Evolutionary conservation across 139 green algal species (phyloP).

Genomic region (Diplosphaera chodatii): DNA sequence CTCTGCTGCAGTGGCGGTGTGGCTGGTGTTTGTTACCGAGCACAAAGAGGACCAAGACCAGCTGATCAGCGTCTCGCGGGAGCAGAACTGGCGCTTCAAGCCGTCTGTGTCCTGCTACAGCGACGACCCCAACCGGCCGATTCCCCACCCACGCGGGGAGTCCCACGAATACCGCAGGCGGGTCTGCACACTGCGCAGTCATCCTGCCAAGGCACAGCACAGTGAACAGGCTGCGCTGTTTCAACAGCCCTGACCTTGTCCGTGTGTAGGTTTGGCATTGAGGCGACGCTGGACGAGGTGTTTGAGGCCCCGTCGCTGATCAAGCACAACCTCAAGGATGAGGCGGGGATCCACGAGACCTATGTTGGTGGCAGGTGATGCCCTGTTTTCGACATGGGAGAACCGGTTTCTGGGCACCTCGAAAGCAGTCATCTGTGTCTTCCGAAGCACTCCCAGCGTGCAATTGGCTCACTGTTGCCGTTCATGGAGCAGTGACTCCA

Average conservation of each 20-base stretch:
- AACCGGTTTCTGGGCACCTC: too few species aligned
- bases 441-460: too few species aligned
- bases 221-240: too few species aligned
- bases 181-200: neutral
- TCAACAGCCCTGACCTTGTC: too few species aligned
- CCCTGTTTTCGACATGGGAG: too few species aligned
- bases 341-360: slow-evolving; percentile 28
- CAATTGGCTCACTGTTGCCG: too few species aligned
- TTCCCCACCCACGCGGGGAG: slow-evolving; percentile 25
- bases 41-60: slow-evolving; percentile 42
- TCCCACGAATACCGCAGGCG: slow-evolving; percentile 20
- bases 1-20: slow-evolving; percentile 17
- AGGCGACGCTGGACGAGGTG: slow-evolving; percentile 64
- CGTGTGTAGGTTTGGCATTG: slow-evolving; percentile 60
- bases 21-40: slow-evolving; percentile 40
- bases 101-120: slow-evolving; percentile 22
- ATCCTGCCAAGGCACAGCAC: too few species aligned
- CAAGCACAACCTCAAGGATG: slow-evolving; percentile 52
- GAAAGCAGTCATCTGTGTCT: too few species aligned
- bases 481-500: neutral
- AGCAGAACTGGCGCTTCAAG: slow-evolving; percentile 8
- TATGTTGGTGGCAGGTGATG: slow-evolving; percentile 19
- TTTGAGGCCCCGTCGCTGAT: slow-evolving; percentile 66
- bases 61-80: slow-evolving; percentile 10
- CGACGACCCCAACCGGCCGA: slow-evolving; percentile 9